These are phyloP conservation scores for Torulaspora microellipsoides DNA, from an alignment of 805 yeast genomes.

Conservation along the genomic window DNA sequence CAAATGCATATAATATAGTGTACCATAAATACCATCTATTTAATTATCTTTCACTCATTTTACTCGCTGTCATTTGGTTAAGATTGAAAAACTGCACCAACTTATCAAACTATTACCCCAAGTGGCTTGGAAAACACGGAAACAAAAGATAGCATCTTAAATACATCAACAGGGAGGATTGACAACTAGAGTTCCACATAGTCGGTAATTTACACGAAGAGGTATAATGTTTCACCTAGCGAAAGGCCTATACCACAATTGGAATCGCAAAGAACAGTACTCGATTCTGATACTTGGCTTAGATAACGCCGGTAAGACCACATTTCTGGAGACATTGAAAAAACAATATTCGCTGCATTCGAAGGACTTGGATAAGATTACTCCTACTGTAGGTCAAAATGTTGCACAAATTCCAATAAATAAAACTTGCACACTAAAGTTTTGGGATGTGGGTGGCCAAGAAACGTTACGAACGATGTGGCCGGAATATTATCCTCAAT, in stretches of 20 bases:
- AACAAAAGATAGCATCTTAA: no score
- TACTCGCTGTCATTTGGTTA: no score
- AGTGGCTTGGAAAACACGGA: no score
- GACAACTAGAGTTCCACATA: not conserved
- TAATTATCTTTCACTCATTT: no score
- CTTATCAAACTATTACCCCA: no score
- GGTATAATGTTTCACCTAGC: conserved; percentile 61
- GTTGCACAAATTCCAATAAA: conserved; percentile 44
- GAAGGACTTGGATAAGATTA: conserved; percentile 56
- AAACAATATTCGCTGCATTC: conserved; percentile 45
- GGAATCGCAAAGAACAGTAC: conserved; percentile 63
- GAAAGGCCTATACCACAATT: conserved; percentile 53
- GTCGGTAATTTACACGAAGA: no score
- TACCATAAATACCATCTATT: no score
- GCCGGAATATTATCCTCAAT: conserved; percentile 77
- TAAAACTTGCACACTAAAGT: conserved; percentile 52
- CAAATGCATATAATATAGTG: no score
- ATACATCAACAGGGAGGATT: not conserved
- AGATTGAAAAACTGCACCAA: no score
- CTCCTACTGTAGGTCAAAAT: conserved; percentile 96
- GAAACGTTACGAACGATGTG: conserved; percentile 77
- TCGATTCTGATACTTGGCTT: conserved; percentile 79
- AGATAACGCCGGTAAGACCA: conserved; percentile 95
- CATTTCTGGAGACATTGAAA: conserved; percentile 64
- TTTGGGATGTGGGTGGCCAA: conserved; percentile 98